Evolutionary conservation across 768 basidiomycete species (phyloP), one percentile per base, ranked within the genome.

Genomic region (Amanita exitialis): DNA sequence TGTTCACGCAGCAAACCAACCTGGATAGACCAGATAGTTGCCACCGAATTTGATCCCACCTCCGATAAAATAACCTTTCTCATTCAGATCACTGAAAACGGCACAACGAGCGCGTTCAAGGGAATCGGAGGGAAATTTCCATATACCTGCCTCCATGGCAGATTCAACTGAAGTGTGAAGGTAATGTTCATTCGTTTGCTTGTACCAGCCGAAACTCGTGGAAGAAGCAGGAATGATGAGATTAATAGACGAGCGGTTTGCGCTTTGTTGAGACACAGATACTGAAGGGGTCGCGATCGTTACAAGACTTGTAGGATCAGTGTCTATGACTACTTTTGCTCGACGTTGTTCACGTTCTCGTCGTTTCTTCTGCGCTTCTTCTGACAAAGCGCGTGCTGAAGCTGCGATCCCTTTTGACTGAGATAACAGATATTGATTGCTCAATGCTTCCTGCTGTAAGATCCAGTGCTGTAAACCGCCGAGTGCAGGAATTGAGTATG

Each of bases 1-100:
- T 49, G n/a, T 23, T 15, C 3, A 32, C 18, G 32, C 9, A 52
- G 9, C 12, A 16, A 13, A 66, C 79, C 37, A 62, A 86, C 95
- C 95, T 47, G 96, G 96, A 67, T 99, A 99, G 1, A 97, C 87
- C 39, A 99, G 69, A 65, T 91, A 97, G 59, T 98, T 93, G 1
- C 93, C 94, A 5, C 96, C 96, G 61, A 99, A 99, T 64, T 86
- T 88, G 65, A 94, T 80, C 0, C 93, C 94, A 0, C 80, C 80
- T 43, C 93, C 93, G 79, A 96, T 78, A 63, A 79, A 96, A 62
- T 84, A 83, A 0, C 89, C 90, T 65, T 84, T 78, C 54, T 83
- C 79, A 86, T 88, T 90, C 10, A 96, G 63, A 56, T 80, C 82
- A 39, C 76, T 75, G 63, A 92, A 95, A 8, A 92, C 85, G 8